phyloP scores from a whole-genome alignment of 1,139 yeast species.

The Nakaseomyces glabratus region DNA sequence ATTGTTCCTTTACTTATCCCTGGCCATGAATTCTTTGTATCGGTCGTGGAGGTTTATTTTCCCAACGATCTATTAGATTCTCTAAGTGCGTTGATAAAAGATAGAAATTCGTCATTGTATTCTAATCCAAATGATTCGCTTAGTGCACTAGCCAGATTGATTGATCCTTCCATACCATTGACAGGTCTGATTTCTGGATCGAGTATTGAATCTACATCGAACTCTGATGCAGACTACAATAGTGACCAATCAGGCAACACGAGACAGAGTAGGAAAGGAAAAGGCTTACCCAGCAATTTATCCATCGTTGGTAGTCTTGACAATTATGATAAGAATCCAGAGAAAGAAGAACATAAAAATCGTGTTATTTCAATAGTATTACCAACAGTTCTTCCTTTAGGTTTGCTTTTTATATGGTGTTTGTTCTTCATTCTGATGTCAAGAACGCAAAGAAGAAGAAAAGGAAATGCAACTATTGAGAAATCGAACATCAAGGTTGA shows the following conservation, averaged over 20 bases:
- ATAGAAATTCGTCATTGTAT: constrained; percentile 41
- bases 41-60: constrained; percentile 70
- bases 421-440: constrained; percentile 1
- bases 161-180: constrained; percentile 55
- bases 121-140: constrained; percentile 42
- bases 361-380: constrained; percentile 1
- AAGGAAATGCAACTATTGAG: neutral
- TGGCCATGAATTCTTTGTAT: constrained; percentile 45
- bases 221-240: no score
- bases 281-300: no score
- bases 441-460: neutral
- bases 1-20: constrained; percentile 53
- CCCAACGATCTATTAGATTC: constrained; percentile 39
- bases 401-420: neutral
- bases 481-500: neutral
- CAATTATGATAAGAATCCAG: no score
- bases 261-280: no score
- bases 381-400: constrained; percentile 1
- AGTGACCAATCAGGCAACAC: no score
- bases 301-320: no score
- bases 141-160: constrained; percentile 42
- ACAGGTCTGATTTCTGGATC: constrained; percentile 34
- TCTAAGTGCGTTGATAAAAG: constrained; percentile 39
- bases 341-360: no score
- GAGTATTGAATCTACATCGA: no score